A percentile compares a stretch with the other conserved stretches of the same genome.
These are phyloP conservation scores for Podospora fimiseda DNA, from an alignment of 495 filamentous ascomycete species.

Conservation along the genomic window DNA sequence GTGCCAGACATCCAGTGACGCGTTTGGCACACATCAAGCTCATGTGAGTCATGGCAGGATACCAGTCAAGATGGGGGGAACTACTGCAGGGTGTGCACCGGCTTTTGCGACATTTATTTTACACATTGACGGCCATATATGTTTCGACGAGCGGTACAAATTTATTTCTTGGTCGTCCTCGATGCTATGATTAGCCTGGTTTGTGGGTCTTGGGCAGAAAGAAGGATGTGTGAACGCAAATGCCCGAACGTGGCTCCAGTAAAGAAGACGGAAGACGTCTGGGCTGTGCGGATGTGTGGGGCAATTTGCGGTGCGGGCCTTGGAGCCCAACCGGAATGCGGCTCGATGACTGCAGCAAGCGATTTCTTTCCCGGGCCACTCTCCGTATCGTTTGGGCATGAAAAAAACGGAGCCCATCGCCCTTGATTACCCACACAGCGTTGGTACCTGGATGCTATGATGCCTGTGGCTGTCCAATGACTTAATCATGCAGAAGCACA, in stretches of 20 bases:
- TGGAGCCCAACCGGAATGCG: slow-evolving; percentile 27
- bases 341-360: slow-evolving; percentile 7
- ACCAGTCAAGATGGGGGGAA: background rate
- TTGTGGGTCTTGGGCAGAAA: slow-evolving; percentile 33
- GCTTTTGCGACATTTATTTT: background rate
- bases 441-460: slow-evolving; percentile 9
- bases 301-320: slow-evolving; percentile 19
- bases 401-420: slow-evolving; percentile 15
- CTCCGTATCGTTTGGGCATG: slow-evolving; percentile 18
- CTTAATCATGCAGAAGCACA: slow-evolving; percentile 12
- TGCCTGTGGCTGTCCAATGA: slow-evolving; percentile 10
- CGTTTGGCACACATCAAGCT: slow-evolving; percentile 16
- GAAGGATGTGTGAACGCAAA: slow-evolving; percentile 15
- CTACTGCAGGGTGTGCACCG: background rate
- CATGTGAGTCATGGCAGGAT: slow-evolving; percentile 23
- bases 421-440: background rate
- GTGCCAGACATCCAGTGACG: slow-evolving; percentile 22
- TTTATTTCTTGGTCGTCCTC: slow-evolving; percentile 3
- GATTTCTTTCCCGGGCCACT: slow-evolving; percentile 7
- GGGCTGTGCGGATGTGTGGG: slow-evolving; percentile 9
- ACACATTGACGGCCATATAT: background rate
- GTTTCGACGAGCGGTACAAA: slow-evolving; percentile 19
- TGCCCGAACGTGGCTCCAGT: slow-evolving; percentile 33
- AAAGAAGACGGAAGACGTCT: slow-evolving; percentile 13
- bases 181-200: slow-evolving; percentile 18